Evolutionary conservation across 2,329 filamentous ascomycete genomes (phyloP), one percentile per base, ranked within the genome.

Genomic region (Fusarium falciforme): DNA sequence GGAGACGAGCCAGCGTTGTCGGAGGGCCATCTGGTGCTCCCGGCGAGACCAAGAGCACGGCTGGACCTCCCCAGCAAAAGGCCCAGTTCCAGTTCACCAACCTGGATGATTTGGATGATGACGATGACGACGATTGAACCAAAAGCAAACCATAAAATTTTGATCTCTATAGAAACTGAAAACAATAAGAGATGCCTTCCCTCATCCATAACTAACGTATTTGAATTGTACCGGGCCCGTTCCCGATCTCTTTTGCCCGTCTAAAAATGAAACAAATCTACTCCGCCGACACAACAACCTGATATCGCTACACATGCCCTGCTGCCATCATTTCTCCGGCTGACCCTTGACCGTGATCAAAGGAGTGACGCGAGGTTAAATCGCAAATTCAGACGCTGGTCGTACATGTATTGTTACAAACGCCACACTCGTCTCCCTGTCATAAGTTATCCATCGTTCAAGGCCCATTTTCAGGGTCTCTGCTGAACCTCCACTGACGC

Each of bases 21-120:
- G 78, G 68, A 6, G 78, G 76, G 4, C 72, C 76, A 10, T 70
- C 79, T 14, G 79, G 75, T 12, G 73, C 76, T 20, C 69, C 80
- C 20, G 78, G 75, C 5, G 75, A 76, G n/a, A 74, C 74, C 42
- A 76, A 74, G 29, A 74, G 76, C 8, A 70, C 70, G 16, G 71
- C 81, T 14, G 78, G 75, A 5, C 76, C 77, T 5, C 80, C 79
- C 2, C 83, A 84, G 76, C 85, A 84, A 80, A 87, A 86, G 79
- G 73, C 73, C 5, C 88, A 90, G 82, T 90, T 89, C 73, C 87
- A 89, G 76, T 90, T 89, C 65, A 85, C 87, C 63, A 87, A 84
- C 63, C 79, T 87, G 74, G 85, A 89, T 71, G 87, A 89, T 70
- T 83, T 89, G 61, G 87, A 88, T 52, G 86, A 88, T 35, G 85